Conservation (phyloP, 352 stramenopile species). For the Globisporangium paroecandrum region DNA sequence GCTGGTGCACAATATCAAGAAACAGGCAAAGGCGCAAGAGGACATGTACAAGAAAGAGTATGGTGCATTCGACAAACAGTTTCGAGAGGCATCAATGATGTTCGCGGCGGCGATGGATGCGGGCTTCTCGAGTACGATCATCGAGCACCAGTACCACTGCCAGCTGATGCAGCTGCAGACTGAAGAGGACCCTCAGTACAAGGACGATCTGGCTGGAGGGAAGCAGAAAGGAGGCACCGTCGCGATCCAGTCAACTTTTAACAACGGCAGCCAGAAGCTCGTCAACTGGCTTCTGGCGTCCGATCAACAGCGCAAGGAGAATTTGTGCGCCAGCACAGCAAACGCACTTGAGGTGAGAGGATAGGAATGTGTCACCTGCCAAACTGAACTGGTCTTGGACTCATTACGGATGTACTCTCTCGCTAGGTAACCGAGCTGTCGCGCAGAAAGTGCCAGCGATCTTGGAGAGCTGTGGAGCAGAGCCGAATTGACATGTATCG, state of each 20-base stretch:
- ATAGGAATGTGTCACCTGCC: no score
- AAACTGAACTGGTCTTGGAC: no score
- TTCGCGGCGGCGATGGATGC: conserved; percentile 73
- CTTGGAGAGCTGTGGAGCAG: conserved; percentile 60
- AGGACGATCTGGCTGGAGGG: conserved; percentile 1
- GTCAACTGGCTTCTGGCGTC: conserved; percentile 75
- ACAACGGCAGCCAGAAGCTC: conserved; percentile 71
- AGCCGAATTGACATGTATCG: conserved; percentile 69
- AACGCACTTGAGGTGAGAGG: conserved; percentile 50
- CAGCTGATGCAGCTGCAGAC: conserved; percentile 41
- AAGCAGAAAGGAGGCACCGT: conserved; percentile 16
- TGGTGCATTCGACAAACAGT: conserved; percentile 64
- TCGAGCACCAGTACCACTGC: conserved; percentile 65
- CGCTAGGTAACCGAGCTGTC: conserved; percentile 59
- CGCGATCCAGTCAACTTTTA: conserved; percentile 33
- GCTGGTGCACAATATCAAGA: conserved; percentile 64
- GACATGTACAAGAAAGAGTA: conserved; percentile 76
- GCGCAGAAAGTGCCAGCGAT: conserved; percentile 55
- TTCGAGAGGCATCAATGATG: conserved; percentile 51
- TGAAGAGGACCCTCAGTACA: conserved; percentile 17
- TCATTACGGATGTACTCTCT: neutral
- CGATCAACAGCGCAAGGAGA: conserved; percentile 69
- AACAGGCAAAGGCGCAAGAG: conserved; percentile 69
- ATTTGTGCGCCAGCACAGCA: conserved; percentile 49
- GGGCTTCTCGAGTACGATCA: conserved; percentile 64